These are phyloP conservation scores for Cornus kousa DNA, from an alignment of 148 eudicot species.

Conservation along the genomic window DNA sequence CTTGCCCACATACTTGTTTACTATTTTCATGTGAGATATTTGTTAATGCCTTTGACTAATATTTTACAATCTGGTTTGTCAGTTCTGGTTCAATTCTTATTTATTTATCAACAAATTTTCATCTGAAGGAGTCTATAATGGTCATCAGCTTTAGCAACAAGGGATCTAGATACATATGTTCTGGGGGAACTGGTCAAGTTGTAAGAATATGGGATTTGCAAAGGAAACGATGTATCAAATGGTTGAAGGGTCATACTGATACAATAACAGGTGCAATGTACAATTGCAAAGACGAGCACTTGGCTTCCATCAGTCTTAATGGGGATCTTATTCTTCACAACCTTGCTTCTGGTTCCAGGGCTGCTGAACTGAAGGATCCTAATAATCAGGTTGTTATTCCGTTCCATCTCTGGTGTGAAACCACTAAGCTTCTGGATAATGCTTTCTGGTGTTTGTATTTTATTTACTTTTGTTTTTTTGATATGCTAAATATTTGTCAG, in stretches of 20 bases:
- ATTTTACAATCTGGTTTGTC: background rate
- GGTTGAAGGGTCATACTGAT: conserved; percentile 90
- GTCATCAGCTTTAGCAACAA: conserved; percentile 85
- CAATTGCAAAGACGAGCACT: conserved; percentile 95
- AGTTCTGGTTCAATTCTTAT: background rate
- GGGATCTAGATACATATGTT: conserved; percentile 83
- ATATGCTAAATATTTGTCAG: conserved; percentile 37
- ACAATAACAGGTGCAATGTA: conserved; percentile 78
- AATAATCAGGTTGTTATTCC: conserved; percentile 58
- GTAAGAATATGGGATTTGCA: conserved; percentile 97
- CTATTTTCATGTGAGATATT: no score
- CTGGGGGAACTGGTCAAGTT: conserved; percentile 89
- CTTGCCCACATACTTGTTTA: no score
- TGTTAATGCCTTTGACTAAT: background rate
- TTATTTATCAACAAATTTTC: background rate
- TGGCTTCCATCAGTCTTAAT: conserved; percentile 84
- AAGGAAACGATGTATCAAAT: conserved; percentile 89
- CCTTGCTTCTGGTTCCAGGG: conserved; percentile 88
- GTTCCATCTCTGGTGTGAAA: conserved; percentile 9
- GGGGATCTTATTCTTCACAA: conserved; percentile 95
- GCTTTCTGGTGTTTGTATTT: conserved; percentile 6
- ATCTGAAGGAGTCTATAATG: conserved; percentile 62
- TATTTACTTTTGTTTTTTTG: conserved; percentile 14
- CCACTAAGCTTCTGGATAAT: conserved; percentile 5
- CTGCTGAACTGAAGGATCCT: conserved; percentile 92